phyloP scores from a whole-genome alignment of 2,329 filamentous ascomycete genomes.

The Nemania diffusa region DNA sequence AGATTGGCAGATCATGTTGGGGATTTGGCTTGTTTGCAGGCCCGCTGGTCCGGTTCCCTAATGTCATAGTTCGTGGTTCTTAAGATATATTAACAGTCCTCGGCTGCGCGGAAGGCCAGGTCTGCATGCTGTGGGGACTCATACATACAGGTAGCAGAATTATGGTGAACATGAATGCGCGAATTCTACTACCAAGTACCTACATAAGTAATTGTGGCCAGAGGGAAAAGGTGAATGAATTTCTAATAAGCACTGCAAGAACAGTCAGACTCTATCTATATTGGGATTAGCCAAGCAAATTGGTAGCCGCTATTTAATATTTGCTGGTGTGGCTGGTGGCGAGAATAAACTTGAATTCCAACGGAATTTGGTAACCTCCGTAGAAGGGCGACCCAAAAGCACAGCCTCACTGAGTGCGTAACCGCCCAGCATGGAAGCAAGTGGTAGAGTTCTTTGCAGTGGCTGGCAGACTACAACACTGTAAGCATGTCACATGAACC shows the following conservation, averaged over 20 bases:
- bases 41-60: conserved; percentile 6
- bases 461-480: neutral
- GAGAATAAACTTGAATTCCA: neutral
- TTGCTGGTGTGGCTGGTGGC: neutral
- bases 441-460: neutral
- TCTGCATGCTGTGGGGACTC: too few species aligned
- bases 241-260: conserved; percentile 1
- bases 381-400: neutral
- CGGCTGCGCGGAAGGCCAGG: conserved; percentile 12
- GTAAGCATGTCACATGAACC: neutral
- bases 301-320: too few species aligned
- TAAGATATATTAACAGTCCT: neutral
- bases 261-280: neutral
- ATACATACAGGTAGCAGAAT: too few species aligned
- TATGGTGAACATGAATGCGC: neutral
- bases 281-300: neutral
- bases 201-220: neutral
- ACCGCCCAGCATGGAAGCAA: conserved; percentile 1
- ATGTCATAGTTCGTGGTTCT: neutral
- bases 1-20: too few species aligned
- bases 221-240: neutral
- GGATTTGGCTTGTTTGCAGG: neutral
- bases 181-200: too few species aligned
- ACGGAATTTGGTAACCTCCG: neutral
- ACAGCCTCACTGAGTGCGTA: conserved; percentile 34